Base-by-base conservation (phyloP, 495 filamentous ascomycete genomes). In the Penicillium riverlandense region DNA sequence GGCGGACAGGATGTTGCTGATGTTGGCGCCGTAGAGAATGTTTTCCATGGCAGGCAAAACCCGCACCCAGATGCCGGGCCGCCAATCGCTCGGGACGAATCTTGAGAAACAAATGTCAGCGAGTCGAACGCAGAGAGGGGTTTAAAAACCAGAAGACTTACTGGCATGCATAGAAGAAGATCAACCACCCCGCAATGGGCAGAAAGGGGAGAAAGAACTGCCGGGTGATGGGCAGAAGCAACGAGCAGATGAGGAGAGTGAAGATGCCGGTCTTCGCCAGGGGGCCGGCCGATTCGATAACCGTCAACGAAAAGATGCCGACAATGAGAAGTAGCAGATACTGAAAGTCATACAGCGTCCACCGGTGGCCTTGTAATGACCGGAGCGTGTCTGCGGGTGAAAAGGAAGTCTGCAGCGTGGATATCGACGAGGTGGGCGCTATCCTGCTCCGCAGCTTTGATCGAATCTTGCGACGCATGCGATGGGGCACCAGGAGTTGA, bases 41-140 rank as follows among this genome's bases (percentile, higher is more conserved):
- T 97, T 95, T 62, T 97, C 91, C 48, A 97, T 77, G n/a, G 91
- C 86, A 4, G 91, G 91, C 10, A 97, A 75, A 14, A 97, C 87
- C 46, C 88, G 85, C 45, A 96, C 91, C 85, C 89, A 95, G 52
- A 97, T 95, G 35, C 85, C 84, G 37, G 88, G 88, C 34, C 91
- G 78, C 66, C 85, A 90, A 54, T 88, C 85, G 44, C 78, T 75
- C 8, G 88, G 85, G 50, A 96, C 84, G 65, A 94, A 96, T 48
- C 85, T 33, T 12, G 35, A 50, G 38, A 9, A 29, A 22, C 6
- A 2, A 33, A 15, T 35, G 53, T 67, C 36, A 65, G 55, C 44
- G 14, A 38, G 29, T 41, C 12, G 33, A 31, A 22, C n/a, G n/a
- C 7, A 29, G 15, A 41, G 43, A 34, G 22, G 7, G 31, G 2